Conservation (phyloP, 306 rosid species). For the Corylus avellana region DNA sequence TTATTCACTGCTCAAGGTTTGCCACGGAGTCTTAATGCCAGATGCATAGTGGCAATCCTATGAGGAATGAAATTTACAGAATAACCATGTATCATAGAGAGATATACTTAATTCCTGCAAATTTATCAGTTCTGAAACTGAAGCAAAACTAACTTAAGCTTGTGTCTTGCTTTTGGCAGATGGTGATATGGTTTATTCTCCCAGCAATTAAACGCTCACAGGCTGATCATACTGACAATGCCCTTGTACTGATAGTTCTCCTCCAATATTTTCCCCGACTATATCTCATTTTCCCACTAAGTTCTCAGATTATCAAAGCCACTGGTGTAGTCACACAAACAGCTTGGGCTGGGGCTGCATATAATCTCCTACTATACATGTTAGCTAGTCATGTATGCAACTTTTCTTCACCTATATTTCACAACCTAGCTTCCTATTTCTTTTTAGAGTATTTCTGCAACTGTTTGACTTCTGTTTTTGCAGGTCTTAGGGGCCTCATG, state of each 20-base stretch:
- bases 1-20: background rate
- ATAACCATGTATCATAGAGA: background rate
- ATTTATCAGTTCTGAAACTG: background rate
- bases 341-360: constrained; percentile 99
- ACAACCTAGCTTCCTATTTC: background rate
- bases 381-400: constrained; percentile 86
- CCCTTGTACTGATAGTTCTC: constrained; percentile 77
- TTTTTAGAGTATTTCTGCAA: constrained; percentile 6
- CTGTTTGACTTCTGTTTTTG: constrained; percentile 26
- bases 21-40: background rate
- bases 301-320: constrained; percentile 87
- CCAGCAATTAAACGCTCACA: constrained; percentile 80
- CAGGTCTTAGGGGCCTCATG: constrained; percentile 90
- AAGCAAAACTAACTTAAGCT: constrained; percentile 21
- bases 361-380: constrained; percentile 88
- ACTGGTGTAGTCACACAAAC: constrained; percentile 86
- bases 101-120: background rate
- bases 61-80: background rate
- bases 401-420: constrained; percentile 12
- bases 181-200: constrained; percentile 82
- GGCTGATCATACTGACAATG: constrained; percentile 70
- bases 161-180: constrained; percentile 48
- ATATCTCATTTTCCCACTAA: constrained; percentile 81
- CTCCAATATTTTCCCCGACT: constrained; percentile 84
- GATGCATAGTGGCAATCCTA: background rate